Percentiles rank a stretch among this genome's conserved stretches.
Conservation (phyloP, 495 filamentous ascomycete species). For the Penicillium desertorum region DNA sequence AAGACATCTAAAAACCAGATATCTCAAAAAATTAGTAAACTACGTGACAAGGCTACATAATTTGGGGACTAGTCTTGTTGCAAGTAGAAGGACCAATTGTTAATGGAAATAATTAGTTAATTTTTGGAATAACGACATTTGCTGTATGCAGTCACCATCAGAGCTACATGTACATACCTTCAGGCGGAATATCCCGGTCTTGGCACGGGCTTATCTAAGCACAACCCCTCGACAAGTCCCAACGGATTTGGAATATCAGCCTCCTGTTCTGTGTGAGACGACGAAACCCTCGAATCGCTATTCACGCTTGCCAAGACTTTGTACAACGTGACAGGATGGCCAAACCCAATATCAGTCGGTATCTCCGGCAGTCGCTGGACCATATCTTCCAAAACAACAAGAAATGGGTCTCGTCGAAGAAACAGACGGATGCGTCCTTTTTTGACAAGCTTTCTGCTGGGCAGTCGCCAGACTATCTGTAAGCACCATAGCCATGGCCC, state of each 20-base stretch:
- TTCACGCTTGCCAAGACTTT: neutral
- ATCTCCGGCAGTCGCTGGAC: slow-evolving; percentile 20
- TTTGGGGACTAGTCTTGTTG: too few species aligned
- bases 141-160: too few species aligned
- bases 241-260: neutral
- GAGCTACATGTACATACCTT: neutral
- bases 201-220: neutral
- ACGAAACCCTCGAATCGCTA: neutral
- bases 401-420: slow-evolving; percentile 63
- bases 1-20: too few species aligned
- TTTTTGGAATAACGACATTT: neutral
- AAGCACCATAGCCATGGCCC: slow-evolving; percentile 28
- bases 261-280: neutral
- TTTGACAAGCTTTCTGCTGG: slow-evolving; percentile 64
- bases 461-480: slow-evolving; percentile 74
- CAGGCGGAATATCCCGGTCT: neutral
- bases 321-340: neutral
- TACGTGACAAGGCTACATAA: too few species aligned
- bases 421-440: slow-evolving; percentile 61
- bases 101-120: neutral
- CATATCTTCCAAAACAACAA: slow-evolving; percentile 54
- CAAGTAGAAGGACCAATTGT: neutral
- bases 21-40: too few species aligned
- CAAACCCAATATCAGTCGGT: neutral
- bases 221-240: neutral